Percentiles rank a stretch among this genome's conserved stretches.
These are phyloP conservation scores for Pseudomassariella vexata DNA, from an alignment of 2,329 filamentous ascomycete species.

Conservation along the genomic window DNA sequence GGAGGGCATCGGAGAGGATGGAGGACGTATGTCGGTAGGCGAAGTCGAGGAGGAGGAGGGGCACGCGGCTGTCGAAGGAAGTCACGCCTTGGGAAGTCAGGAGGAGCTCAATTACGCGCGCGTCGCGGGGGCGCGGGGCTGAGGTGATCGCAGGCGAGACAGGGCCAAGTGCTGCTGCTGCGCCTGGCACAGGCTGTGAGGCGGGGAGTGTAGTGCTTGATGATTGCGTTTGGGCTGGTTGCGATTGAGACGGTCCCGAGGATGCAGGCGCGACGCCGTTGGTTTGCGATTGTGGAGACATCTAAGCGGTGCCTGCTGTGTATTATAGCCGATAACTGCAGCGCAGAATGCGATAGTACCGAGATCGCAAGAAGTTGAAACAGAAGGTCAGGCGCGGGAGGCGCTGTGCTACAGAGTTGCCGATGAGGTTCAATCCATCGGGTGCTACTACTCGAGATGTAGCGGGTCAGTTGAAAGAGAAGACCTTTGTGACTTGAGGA, in stretches of 20 bases:
- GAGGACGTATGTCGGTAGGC: conserved; percentile 75
- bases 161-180: conserved; percentile 14
- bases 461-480: no score
- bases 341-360: no score
- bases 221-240: conserved; percentile 17
- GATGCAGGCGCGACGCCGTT: conserved; percentile 44
- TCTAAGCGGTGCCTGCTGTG: conserved; percentile 20
- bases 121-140: conserved; percentile 65
- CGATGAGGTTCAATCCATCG: no score
- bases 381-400: no score
- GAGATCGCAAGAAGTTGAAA: no score
- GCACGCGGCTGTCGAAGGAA: conserved; percentile 75
- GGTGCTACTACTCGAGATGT: no score
- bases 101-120: conserved; percentile 73
- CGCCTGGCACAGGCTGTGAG: conserved; percentile 12
- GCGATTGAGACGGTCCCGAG: conserved; percentile 20
- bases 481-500: no score
- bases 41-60: conserved; percentile 78
- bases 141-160: conserved; percentile 27
- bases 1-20: conserved; percentile 65
- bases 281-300: conserved; percentile 36
- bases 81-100: conserved; percentile 74
- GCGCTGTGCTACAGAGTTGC: no score
- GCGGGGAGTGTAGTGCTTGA: conserved; percentile 28
- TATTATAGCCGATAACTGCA: no score